Conservation (phyloP, 352 stramenopile species). For the Phytophthora nicotianae region DNA sequence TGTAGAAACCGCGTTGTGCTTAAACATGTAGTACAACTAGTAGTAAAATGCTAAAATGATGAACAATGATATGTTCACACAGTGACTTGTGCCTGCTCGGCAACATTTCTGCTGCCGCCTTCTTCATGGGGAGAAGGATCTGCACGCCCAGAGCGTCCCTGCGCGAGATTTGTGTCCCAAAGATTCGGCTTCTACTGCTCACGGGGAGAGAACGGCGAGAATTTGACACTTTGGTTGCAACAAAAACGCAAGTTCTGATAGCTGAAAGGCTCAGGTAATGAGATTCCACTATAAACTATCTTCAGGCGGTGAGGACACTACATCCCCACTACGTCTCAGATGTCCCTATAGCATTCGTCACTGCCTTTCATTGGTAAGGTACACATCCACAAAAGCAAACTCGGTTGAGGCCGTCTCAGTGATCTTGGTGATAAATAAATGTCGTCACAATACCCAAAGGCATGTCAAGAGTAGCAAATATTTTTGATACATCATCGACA, state of each 20-base stretch:
- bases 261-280: conserved; percentile 86
- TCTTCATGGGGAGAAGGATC: conserved; percentile 46
- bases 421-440: conserved; percentile 90
- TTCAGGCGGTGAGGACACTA: conserved; percentile 57
- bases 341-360: conserved; percentile 93
- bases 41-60: too few species aligned
- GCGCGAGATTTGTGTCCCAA: conserved; percentile 70
- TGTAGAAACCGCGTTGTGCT: too few species aligned
- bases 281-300: conserved; percentile 89
- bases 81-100: conserved; percentile 44
- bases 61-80: conserved; percentile 42
- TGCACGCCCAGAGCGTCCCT: conserved; percentile 18
- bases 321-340: conserved; percentile 59
- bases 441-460: conserved; percentile 73
- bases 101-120: conserved; percentile 74
- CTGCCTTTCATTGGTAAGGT: conserved; percentile 42
- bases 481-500: conserved; percentile 85
- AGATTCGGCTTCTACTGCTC: conserved; percentile 88
- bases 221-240: conserved; percentile 92
- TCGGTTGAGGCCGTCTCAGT: conserved; percentile 74
- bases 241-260: conserved; percentile 2
- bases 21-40: too few species aligned
- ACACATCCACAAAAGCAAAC: background rate
- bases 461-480: conserved; percentile 93
- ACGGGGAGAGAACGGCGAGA: conserved; percentile 73